Evolutionary conservation across 371 early-diverging fungal genomes (phyloP).

Genomic region (Syncephalis fuscata): DNA sequence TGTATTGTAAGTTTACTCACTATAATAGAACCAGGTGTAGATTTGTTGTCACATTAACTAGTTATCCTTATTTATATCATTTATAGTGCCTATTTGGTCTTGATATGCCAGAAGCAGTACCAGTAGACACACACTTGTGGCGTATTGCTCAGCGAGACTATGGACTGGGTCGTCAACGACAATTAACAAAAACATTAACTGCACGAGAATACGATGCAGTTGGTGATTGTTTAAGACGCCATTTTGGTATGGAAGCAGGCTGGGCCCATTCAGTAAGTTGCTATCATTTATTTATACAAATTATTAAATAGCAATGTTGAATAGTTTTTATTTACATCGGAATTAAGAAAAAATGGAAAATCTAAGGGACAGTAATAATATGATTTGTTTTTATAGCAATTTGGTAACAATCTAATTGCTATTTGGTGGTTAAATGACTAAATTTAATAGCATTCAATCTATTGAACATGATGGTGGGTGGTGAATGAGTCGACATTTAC

Average conservation of each 20-base stretch:
- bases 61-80: not conserved
- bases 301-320: too few species aligned
- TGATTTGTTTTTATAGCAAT: too few species aligned
- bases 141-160: conserved; percentile 76
- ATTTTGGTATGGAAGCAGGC: conserved; percentile 78
- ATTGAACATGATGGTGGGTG: too few species aligned
- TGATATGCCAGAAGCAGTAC: conserved; percentile 66
- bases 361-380: too few species aligned
- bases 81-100: conserved; percentile 59
- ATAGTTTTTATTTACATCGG: too few species aligned
- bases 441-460: too few species aligned
- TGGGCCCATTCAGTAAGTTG: conserved; percentile 79
- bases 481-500: too few species aligned
- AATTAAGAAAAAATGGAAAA: not conserved
- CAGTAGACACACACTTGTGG: conserved; percentile 92
- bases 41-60: not conserved
- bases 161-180: conserved; percentile 22
- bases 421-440: too few species aligned
- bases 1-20: conserved; percentile 51
- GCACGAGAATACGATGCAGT: conserved; percentile 47
- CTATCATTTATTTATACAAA: too few species aligned
- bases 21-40: not conserved
- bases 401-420: too few species aligned
- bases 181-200: conserved; percentile 40
- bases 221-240: conserved; percentile 43